Evolutionary conservation across 306 rosid species (phyloP).

Genomic region (Lablab purpureus): DNA sequence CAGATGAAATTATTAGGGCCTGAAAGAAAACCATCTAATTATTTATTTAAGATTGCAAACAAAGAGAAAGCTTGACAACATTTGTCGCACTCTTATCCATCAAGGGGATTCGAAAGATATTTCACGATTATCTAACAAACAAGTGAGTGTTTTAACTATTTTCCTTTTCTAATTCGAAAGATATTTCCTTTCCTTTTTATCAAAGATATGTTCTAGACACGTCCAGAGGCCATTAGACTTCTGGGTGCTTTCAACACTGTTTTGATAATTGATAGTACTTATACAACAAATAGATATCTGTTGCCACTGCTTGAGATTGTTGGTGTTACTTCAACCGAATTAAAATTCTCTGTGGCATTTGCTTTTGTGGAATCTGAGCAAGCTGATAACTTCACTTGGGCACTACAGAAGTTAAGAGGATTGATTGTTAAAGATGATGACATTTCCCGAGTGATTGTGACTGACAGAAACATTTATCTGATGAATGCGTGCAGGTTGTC

Average conservation of each 20-base stretch:
- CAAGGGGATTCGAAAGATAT: neutral
- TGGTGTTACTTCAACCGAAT: conserved; percentile 17
- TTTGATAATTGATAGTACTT: conserved; percentile 2
- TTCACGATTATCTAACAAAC: neutral
- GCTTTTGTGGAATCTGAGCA: neutral
- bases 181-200: too few relatives aligned
- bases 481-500: neutral
- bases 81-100: neutral
- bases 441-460: neutral
- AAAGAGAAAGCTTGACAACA: neutral
- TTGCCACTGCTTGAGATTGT: conserved; percentile 6
- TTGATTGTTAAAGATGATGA: neutral
- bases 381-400: conserved; percentile 5
- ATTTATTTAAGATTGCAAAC: conserved; percentile 4
- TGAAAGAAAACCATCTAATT: neutral
- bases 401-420: neutral
- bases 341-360: conserved; percentile 1
- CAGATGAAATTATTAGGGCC: neutral
- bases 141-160: neutral
- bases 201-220: neutral
- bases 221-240: neutral
- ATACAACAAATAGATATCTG: neutral
- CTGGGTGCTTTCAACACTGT: neutral
- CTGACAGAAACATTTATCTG: neutral
- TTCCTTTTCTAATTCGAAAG: conserved; percentile 16